phyloP scores from a whole-genome alignment of 2,329 filamentous ascomycete species.

The Ceratocystis diversiconidia region DNA sequence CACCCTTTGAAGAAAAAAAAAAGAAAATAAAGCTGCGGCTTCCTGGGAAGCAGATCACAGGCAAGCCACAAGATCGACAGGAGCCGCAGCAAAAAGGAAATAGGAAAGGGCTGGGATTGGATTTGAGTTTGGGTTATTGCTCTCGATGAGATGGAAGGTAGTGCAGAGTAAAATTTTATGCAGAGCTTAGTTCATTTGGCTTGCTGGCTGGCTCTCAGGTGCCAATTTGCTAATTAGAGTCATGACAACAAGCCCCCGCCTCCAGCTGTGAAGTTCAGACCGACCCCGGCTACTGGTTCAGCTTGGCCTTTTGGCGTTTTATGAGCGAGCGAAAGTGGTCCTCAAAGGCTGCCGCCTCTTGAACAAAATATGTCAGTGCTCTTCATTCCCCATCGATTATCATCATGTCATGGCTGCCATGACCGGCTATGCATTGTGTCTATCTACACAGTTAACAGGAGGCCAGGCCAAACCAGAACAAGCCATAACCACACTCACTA shows the following conservation, averaged over 20 bases:
- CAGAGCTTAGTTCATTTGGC: neutral
- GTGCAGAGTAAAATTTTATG: neutral
- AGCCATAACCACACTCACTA: neutral
- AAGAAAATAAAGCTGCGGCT: too few relatives aligned
- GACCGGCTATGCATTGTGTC: neutral
- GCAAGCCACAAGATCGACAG: constrained; percentile 6
- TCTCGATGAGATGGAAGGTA: neutral
- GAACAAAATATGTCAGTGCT: constrained; percentile 1
- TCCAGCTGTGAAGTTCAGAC: neutral
- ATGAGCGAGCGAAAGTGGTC: neutral
- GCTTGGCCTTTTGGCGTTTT: constrained; percentile 5
- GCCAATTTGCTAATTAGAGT: neutral
- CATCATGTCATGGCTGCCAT: neutral
- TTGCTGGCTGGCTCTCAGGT: neutral
- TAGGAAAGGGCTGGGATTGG: constrained; percentile 1
- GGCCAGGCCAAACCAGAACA: neutral
- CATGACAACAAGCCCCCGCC: neutral
- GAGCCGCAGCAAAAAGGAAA: constrained; percentile 6
- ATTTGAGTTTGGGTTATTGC: neutral
- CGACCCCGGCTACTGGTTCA: neutral
- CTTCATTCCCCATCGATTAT: neutral
- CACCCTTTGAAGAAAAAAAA: neutral
- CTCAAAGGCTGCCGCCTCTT: neutral
- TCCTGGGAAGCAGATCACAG: constrained; percentile 1
- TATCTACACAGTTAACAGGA: neutral